A percentile compares a stretch with the other conserved stretches of the same genome.
Evolutionary conservation across 1,139 yeast species (phyloP).

Genomic region (Tardiomyces digboiensis): DNA sequence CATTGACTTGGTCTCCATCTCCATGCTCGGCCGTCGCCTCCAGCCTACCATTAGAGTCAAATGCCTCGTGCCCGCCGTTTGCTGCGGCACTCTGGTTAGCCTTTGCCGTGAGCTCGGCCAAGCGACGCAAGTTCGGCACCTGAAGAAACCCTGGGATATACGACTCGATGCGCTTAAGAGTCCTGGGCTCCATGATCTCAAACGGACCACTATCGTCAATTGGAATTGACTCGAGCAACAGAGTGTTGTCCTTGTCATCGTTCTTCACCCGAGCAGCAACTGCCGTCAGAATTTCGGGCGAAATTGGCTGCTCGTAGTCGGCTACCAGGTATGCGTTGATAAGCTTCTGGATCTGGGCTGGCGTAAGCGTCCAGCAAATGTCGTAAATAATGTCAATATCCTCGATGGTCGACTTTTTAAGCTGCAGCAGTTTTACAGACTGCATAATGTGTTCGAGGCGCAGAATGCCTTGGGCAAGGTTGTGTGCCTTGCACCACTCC

Average conservation of each 20-base stretch:
- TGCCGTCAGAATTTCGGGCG: slow-evolving; percentile 70
- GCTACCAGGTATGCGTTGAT: slow-evolving; percentile 87
- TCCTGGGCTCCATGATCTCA: slow-evolving; percentile 76
- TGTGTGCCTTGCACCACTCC: slow-evolving; percentile 98
- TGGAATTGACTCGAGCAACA: slow-evolving; percentile 50
- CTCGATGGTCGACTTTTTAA: slow-evolving; percentile 80
- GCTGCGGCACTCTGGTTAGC: slow-evolving; percentile 15
- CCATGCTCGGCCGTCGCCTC: background rate
- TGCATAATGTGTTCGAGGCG: slow-evolving; percentile 85
- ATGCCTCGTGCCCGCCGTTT: background rate
- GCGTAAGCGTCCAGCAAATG: slow-evolving; percentile 89
- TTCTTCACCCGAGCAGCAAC: slow-evolving; percentile 81
- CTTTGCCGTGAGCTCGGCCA: slow-evolving; percentile 76
- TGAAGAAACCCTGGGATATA: slow-evolving; percentile 95
- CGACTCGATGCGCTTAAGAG: slow-evolving; percentile 85
- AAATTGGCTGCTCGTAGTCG: slow-evolving; percentile 92
- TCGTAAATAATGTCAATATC: slow-evolving; percentile 93
- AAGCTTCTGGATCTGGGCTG: slow-evolving; percentile 88
- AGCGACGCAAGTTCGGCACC: slow-evolving; percentile 78
- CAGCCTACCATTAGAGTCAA: background rate
- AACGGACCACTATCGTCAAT: slow-evolving; percentile 66
- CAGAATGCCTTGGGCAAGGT: slow-evolving; percentile 82
- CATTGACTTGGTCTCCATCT: no score
- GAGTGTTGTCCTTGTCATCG: slow-evolving; percentile 24
- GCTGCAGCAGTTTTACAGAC: slow-evolving; percentile 88